A percentile compares a stretch with the other conserved stretches of the same genome.
Conservation (phyloP, 1,139 yeast genomes). For the Pneumocystis canis region DNA sequence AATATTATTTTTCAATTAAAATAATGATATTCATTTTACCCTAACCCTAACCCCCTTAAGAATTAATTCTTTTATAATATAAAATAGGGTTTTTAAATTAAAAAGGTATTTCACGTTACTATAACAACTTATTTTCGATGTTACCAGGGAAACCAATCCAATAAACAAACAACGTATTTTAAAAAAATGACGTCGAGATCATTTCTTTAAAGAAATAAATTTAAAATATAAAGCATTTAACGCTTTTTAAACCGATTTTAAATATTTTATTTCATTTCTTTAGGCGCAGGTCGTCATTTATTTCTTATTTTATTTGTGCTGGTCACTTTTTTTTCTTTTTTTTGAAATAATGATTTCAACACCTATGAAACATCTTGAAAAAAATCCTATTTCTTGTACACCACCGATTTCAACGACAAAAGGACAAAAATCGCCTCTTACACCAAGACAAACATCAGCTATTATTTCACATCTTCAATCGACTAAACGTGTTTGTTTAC, state of each 20-base stretch:
- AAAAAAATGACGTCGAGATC: not conserved
- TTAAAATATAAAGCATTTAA: not conserved
- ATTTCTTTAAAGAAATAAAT: not conserved
- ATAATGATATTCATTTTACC: no score
- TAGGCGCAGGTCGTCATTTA: not conserved
- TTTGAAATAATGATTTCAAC: constrained; percentile 3
- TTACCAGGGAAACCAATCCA: not conserved
- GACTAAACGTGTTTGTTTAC: constrained; percentile 14
- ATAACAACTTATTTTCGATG: not conserved
- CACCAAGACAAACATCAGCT: constrained; percentile 14
- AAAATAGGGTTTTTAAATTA: no score
- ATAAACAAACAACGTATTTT: not conserved
- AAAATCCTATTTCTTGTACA: constrained; percentile 13
- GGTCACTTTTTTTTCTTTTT: not conserved
- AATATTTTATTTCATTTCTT: not conserved
- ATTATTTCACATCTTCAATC: constrained; percentile 11
- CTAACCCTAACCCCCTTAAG: not conserved
- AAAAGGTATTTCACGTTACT: no score
- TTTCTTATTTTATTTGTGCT: not conserved
- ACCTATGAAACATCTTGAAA: constrained; percentile 6
- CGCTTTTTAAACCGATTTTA: not conserved
- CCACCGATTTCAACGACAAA: constrained; percentile 14
- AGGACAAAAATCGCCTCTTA: constrained; percentile 2
- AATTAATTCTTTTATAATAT: not conserved
- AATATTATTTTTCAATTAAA: no score